Evolutionary conservation across 192 early-diverging fungal genomes (phyloP).

Genomic region (Coemansia sp.): DNA sequence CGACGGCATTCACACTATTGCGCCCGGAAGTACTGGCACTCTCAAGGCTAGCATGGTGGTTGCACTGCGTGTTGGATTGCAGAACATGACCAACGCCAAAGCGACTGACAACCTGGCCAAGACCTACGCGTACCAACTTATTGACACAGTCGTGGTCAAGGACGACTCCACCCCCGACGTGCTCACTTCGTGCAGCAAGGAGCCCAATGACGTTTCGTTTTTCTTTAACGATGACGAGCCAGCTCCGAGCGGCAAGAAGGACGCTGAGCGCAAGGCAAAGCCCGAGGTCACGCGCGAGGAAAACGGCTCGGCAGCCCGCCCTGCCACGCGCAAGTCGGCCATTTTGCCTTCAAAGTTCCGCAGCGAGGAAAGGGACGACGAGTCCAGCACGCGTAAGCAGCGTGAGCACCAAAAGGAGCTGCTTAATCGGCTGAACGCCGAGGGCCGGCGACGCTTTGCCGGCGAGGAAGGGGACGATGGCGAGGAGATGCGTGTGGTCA

Average conservation of each 20-base stretch:
- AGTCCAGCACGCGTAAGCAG: constrained; percentile 69
- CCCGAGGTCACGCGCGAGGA: constrained; percentile 11
- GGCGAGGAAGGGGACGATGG: constrained; percentile 58
- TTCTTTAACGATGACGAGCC: constrained; percentile 53
- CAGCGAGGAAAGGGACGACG: constrained; percentile 75
- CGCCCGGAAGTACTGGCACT: constrained; percentile 60
- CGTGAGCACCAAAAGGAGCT: constrained; percentile 88
- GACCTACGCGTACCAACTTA: constrained; percentile 76
- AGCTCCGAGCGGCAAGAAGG: constrained; percentile 4
- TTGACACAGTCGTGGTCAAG: constrained; percentile 74
- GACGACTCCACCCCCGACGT: constrained; percentile 20
- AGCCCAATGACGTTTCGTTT: constrained; percentile 40
- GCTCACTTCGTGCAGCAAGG: constrained; percentile 29
- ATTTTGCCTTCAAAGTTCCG: constrained; percentile 74
- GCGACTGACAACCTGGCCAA: constrained; percentile 67
- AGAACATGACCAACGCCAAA: constrained; percentile 73
- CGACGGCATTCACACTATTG: constrained; percentile 76
- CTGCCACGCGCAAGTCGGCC: constrained; percentile 56
- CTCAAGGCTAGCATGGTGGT: constrained; percentile 81
- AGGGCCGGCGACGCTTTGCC: constrained; percentile 76
- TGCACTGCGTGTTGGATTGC: constrained; percentile 80
- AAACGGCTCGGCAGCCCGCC: constrained; percentile 7
- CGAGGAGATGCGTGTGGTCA: constrained; percentile 70
- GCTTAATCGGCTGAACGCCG: constrained; percentile 65
- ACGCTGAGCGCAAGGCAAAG: constrained; percentile 23